phyloP scores from a whole-genome alignment of 345 rosid species.

The Eucalyptus cloeziana region DNA sequence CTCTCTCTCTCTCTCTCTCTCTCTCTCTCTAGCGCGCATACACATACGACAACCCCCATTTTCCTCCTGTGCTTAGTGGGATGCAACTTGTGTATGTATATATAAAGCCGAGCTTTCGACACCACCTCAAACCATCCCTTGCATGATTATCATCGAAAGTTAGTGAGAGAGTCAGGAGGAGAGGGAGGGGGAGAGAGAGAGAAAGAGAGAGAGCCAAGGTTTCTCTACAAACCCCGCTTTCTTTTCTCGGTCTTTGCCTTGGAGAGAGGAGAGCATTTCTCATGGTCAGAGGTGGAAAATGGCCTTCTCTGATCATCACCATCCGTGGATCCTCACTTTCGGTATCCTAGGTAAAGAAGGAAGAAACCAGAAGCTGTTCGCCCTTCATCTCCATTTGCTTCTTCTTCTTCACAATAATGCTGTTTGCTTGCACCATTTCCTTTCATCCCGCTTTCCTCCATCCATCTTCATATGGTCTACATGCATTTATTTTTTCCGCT shows the following conservation, averaged over 20 bases:
- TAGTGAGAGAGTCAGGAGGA: background rate
- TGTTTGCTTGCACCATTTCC: too few relatives aligned
- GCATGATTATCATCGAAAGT: background rate
- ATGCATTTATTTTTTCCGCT: too few relatives aligned
- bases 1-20: too few relatives aligned
- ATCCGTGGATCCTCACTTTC: conserved; percentile 29
- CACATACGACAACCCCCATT: too few relatives aligned
- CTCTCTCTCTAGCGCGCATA: too few relatives aligned
- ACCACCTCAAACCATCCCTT: too few relatives aligned
- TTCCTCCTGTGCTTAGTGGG: too few relatives aligned
- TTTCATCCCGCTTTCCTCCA: too few relatives aligned
- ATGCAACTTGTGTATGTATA: background rate
- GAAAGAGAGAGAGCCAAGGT: conserved; percentile 14
- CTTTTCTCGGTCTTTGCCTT: background rate
- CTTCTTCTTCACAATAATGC: too few relatives aligned
- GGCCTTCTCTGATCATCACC: conserved; percentile 27
- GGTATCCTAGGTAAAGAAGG: conserved; percentile 56
- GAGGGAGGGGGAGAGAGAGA: background rate
- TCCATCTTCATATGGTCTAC: too few relatives aligned
- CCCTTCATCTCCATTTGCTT: background rate
- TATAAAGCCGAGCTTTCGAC: background rate
- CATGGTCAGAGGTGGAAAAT: background rate
- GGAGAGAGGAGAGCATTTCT: background rate
- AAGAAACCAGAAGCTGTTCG: background rate
- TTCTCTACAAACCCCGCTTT: conserved; percentile 2